Percentiles rank a stretch among this genome's conserved stretches.
Evolutionary conservation across 495 filamentous ascomycete genomes (phyloP).

Genomic region (Neurospora sp.): DNA sequence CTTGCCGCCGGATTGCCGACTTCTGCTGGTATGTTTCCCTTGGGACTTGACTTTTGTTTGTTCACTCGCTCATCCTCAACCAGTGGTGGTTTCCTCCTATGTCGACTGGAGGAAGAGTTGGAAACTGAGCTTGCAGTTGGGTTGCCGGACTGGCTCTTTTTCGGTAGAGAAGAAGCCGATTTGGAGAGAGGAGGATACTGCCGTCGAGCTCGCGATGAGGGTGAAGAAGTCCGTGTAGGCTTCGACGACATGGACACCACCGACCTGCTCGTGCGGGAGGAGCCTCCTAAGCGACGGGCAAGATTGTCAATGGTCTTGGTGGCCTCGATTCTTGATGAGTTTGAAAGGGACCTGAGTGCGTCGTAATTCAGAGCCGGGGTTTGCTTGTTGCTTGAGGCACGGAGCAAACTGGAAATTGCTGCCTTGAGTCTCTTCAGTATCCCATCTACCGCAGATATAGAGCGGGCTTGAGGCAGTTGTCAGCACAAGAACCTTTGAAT

Average conservation of each 20-base stretch:
- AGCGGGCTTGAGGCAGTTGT: constrained; percentile 11
- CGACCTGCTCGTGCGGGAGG: constrained; percentile 9
- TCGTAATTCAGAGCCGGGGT: constrained; percentile 21
- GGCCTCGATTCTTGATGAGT: constrained; percentile 22
- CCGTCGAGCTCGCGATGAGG: neutral
- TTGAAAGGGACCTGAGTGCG: constrained; percentile 26
- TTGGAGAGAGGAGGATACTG: neutral
- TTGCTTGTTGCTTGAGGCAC: constrained; percentile 13
- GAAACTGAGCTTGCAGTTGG: neutral
- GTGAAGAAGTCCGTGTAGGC: neutral
- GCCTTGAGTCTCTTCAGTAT: constrained; percentile 19
- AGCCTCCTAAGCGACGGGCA: constrained; percentile 18
- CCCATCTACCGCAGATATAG: constrained; percentile 18
- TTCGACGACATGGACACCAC: constrained; percentile 8
- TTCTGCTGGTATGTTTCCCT: neutral
- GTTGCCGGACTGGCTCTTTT: neutral
- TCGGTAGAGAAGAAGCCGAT: neutral
- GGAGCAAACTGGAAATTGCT: constrained; percentile 18
- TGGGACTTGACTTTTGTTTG: neutral
- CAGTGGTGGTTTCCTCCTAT: constrained; percentile 2
- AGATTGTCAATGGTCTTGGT: constrained; percentile 25
- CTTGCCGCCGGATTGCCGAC: neutral
- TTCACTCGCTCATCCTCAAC: neutral
- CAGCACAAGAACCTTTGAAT: neutral
- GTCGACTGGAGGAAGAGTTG: constrained; percentile 5